Percentiles rank a stretch among this genome's conserved stretches.
Evolutionary conservation across 116 monocot species (phyloP).

Genomic region (Trichopus zeylanicus): DNA sequence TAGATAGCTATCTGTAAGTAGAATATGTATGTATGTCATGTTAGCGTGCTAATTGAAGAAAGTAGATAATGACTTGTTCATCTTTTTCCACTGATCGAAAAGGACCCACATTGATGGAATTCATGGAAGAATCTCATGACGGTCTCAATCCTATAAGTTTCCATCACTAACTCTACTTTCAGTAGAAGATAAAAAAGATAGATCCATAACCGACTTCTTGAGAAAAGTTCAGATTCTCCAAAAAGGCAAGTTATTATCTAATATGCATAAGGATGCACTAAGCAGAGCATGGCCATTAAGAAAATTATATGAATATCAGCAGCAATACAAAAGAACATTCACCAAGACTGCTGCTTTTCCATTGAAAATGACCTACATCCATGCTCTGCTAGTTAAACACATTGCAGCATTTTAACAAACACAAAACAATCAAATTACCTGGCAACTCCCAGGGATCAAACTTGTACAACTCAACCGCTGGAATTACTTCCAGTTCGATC

Average conservation of each 20-base stretch:
- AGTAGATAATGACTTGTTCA: background rate
- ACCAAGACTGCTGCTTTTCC: too few relatives aligned
- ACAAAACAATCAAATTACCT: conserved; percentile 35
- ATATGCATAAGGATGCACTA: background rate
- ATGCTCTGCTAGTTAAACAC: background rate
- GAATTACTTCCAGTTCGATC: conserved; percentile 94
- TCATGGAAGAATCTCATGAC: background rate
- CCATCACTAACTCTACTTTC: conserved; percentile 4
- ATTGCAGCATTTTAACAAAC: conserved; percentile 16
- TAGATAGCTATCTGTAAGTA: too few relatives aligned
- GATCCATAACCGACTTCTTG: conserved; percentile 17
- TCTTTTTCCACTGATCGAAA: background rate
- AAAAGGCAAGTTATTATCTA: background rate
- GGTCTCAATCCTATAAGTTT: background rate
- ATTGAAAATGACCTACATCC: too few relatives aligned
- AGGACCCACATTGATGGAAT: background rate
- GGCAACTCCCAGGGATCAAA: conserved; percentile 97
- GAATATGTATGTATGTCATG: too few relatives aligned
- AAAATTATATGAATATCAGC: too few relatives aligned
- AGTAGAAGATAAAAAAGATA: conserved; percentile 4
- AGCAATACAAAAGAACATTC: background rate
- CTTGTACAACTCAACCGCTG: conserved; percentile 83
- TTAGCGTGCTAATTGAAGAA: too few relatives aligned
- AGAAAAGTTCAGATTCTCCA: conserved; percentile 10
- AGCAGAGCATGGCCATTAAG: too few relatives aligned